Conservation (phyloP, 345 rosid species). For the Toxicodendron radicans region DNA sequence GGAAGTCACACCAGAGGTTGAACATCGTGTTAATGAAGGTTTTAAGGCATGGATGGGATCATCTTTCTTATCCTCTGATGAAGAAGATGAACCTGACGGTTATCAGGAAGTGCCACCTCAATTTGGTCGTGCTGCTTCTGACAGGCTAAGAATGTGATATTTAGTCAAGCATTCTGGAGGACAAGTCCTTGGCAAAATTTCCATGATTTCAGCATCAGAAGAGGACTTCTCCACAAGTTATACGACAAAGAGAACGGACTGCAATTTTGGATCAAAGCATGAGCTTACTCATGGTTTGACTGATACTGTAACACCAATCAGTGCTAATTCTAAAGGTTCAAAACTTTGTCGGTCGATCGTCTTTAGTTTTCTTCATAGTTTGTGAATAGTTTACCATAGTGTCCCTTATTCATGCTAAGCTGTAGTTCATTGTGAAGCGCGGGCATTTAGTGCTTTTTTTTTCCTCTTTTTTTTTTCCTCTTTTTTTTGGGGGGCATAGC, state of each 20-base stretch:
- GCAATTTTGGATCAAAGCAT: constrained; percentile 17
- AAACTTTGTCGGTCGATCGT: background rate
- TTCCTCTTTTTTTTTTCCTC: no score
- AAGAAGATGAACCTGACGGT: constrained; percentile 74
- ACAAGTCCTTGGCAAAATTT: background rate
- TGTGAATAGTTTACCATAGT: constrained; percentile 33
- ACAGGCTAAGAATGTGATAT: constrained; percentile 45
- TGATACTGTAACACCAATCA: background rate
- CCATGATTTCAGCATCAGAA: background rate
- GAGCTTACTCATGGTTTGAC: background rate
- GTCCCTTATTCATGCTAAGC: no score
- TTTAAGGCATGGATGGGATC: constrained; percentile 93
- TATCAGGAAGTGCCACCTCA: constrained; percentile 46
- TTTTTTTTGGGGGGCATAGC: no score
- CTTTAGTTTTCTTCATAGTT: constrained; percentile 16
- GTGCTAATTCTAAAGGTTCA: background rate
- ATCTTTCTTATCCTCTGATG: constrained; percentile 83
- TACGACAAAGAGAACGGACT: no score
- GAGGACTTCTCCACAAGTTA: no score
- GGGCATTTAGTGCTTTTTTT: background rate
- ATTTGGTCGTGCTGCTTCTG: constrained; percentile 32
- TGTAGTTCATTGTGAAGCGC: background rate
- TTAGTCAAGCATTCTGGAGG: constrained; percentile 7
- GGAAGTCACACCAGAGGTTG: constrained; percentile 75
- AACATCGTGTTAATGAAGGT: constrained; percentile 80